Conservation (phyloP, 148 eudicot genomes). For the Euryodendron excelsum region DNA sequence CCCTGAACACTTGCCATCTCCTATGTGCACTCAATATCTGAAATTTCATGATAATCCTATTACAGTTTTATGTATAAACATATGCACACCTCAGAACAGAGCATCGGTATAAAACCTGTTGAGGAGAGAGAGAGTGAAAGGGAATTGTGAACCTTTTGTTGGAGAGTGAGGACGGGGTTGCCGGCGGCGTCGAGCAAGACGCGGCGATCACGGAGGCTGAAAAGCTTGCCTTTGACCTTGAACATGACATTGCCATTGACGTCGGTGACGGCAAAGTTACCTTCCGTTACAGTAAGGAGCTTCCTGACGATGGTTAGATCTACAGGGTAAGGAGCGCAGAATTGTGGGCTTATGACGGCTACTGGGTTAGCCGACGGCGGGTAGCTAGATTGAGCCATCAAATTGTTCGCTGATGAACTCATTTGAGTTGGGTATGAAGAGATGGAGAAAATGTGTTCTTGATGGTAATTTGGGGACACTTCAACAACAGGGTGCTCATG, state of each 20-base stretch:
- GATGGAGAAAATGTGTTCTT: no score
- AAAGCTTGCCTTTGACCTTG: conserved; percentile 15
- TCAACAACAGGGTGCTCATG: no score
- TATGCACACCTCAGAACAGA: no score
- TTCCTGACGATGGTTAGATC: conserved; percentile 30
- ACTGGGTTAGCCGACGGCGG: not conserved
- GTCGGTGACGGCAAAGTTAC: conserved; percentile 27
- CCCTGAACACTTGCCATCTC: no score
- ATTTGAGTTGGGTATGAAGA: no score
- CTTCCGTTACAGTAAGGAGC: conserved; percentile 23
- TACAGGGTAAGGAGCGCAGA: conserved; percentile 25
- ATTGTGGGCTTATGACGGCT: conserved; percentile 30
- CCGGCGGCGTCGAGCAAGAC: conserved; percentile 13
- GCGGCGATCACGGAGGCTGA: conserved; percentile 20
- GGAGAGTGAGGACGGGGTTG: conserved; percentile 20
- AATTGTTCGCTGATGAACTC: no score
- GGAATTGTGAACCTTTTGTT: conserved; percentile 26
- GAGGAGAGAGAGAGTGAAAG: no score
- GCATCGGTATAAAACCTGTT: no score
- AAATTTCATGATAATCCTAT: no score
- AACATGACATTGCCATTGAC: conserved; percentile 29
- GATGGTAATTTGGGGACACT: no score
- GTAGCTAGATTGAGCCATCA: not conserved
- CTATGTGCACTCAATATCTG: no score
- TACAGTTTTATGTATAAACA: no score